Evolutionary conservation across 2,329 filamentous ascomycete genomes (phyloP), one percentile per base, ranked within the genome.

Genomic region (Annulohypoxylon truncatum): DNA sequence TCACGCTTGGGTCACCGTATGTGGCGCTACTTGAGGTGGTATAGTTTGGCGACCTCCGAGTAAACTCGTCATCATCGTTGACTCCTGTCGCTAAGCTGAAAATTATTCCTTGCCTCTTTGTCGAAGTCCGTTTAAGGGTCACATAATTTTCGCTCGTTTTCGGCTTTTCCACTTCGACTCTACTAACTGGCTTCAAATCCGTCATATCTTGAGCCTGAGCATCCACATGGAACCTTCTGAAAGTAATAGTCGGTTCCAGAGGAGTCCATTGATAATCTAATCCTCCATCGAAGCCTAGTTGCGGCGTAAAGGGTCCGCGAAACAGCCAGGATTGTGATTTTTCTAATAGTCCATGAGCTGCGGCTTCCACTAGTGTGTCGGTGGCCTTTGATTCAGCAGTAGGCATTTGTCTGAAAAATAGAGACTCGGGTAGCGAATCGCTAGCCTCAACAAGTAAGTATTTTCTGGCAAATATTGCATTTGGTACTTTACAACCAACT

Each of bases 401-500:
- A 22, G 80, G 80, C 70, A 82, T 78, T 33, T 79, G 77, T 47
- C 73, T 75, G 35, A 75, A 67, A 13, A 71, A 66, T 20, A 81
- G 72, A 20, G 74, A 74, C 20, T 74, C 67, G 10, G 80, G 79
- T 28, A 82, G 62, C 15, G 74, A 74, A 10, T 76, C 71, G 5
- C 72, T 72, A 31, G 72, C 70, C 2, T 75, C 74, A 29, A 81
- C 74, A 12, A 83, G 65, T 4, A 74, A 75, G 59, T 79, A 78
- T 58, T 83, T 83, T 56, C 82, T 74, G 4, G 81, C 82, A 66
- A 83, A 83, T 47, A 80, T 80, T 10, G 80, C 79, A 61, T 83
- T 81, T 2, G 81, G 82, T 44, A 82, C 77, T 18, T 79, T 70
- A 48, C 73, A 75, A 6, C 77, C 79, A n/a, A 73, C 71, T 3